Evolutionary conservation across 768 basidiomycete genomes (phyloP), one percentile per base, ranked within the genome.

Genomic region (Boletus pseudo-olivaceus): DNA sequence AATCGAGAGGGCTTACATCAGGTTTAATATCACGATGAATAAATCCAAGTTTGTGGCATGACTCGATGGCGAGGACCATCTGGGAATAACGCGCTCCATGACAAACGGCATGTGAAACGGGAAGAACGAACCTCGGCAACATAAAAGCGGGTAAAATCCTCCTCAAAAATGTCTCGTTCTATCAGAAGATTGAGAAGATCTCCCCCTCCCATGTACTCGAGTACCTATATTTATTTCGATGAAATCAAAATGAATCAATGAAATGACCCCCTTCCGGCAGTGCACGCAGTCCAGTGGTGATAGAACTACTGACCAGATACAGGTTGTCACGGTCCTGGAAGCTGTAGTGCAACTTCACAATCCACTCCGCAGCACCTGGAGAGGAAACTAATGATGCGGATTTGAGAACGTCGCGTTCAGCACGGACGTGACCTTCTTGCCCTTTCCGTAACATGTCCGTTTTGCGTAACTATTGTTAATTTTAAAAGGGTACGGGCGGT

Each of bases 21-120:
- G 93, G 90, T 73, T 97, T 95, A 74, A 98, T 95, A 76, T 99
- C 96, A 57, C 96, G 84, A 76, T 98, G 96, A 65, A 98, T 97
- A 75, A 95, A 98, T 10, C 95, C 95, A 63, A 90, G 85, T 69
- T 86, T 87, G 74, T 97, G 94, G 69, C 93, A 95, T 57, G 87
- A 88, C 69, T 95, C 89, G 57, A 98, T 87, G 30, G 93, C 92
- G 19, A 98, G 81, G 55, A 98, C 79, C 94, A 97, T 97, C 91
- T 93, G 67, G 66, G 51, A 51, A 62, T 66, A 72, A 60, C 41
- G 63, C 68, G 62, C 50, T 72, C 51, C 58, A 52, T 56, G 53
- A 53, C 44, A 52, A 55, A 58, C 58, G 49, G 51, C 45, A 60
- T 53, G 55, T 59, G 56, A 56, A 65, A 57, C 47, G 37, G 56